Percentiles rank a stretch among this genome's conserved stretches.
phyloP scores from a whole-genome alignment of 495 filamentous ascomycete species.

The Baudoinia panamericana region DNA sequence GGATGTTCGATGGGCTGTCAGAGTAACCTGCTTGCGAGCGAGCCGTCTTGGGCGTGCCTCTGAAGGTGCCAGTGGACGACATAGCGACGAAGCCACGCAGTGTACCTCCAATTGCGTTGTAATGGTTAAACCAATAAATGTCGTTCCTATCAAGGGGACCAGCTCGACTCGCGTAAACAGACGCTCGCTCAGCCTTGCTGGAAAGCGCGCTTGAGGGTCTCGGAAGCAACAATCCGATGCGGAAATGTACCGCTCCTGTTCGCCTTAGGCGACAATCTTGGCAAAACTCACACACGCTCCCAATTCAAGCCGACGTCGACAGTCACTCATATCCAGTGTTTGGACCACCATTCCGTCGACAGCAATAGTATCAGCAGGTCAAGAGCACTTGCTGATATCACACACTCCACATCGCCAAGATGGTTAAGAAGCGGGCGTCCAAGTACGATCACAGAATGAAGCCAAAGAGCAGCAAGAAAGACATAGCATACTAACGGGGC shows the following conservation, averaged over 20 bases:
- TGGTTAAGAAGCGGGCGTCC: constrained; percentile 99
- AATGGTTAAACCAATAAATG: neutral
- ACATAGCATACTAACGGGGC: constrained; percentile 22
- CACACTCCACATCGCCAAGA: constrained; percentile 46
- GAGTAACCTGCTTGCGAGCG: constrained; percentile 56
- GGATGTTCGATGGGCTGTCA: constrained; percentile 67
- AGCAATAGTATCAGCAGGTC: constrained; percentile 16
- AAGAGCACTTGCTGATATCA: constrained; percentile 12
- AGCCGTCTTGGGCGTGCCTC: constrained; percentile 51
- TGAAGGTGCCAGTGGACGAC: constrained; percentile 45
- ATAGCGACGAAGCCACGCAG: constrained; percentile 33
- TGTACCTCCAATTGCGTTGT: too few species aligned
- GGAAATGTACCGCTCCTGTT: neutral
- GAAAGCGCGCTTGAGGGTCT: too few species aligned
- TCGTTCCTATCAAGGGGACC: neutral
- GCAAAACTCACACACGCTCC: neutral
- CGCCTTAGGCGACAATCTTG: neutral
- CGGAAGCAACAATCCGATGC: neutral
- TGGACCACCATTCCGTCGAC: too few species aligned
- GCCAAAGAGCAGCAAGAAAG: constrained; percentile 14
- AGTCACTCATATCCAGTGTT: too few species aligned
- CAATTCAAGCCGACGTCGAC: neutral
- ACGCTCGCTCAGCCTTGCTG: neutral
- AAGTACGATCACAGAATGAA: constrained; percentile 58
- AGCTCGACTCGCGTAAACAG: neutral